Evolutionary conservation across 2,329 filamentous ascomycete species (phyloP), one percentile per base, ranked within the genome.

Genomic region (Nemania sp.): DNA sequence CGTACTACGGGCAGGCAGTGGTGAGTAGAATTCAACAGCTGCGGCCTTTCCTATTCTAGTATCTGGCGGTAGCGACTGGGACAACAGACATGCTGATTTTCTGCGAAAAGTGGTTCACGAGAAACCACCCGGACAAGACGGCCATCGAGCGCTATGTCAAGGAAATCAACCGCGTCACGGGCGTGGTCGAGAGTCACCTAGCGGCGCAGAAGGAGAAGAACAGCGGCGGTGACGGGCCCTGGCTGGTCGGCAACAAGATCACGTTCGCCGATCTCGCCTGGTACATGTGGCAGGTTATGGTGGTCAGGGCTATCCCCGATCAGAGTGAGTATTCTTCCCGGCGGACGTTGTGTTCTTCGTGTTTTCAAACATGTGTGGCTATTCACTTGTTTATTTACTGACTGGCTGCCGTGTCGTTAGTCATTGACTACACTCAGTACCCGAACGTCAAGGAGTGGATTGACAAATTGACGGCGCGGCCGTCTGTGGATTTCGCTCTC

Each of bases 1-100:
- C 76, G 0, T 79, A 79, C 61, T 79, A 71, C 53, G 78, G 77
- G 12, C 77, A 79, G 61, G 66, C 65, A 0, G 67, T 64, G 23
- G 57, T 60, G 36, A 52, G 57, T 58, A 3, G 6, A 12, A 3
- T 6, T 12, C 6, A 9, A 20, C 14, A 11, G 2, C 3, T 19
- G 2, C 20, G n/a, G 3, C 20, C 11, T n/a, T 22, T 34, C 14
- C 31, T 15, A 11, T 34, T 6, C 31, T 34, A 6, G 14, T 34
- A 3, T 20, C 8, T 37, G 11, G 3, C 22, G 14, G 3, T n/a
- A 5, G 11, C 9, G 15, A 2, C 14, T 12, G 9, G 19, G n/a
- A 14, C 22, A 2, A n/a, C 8, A 15, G 1, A 11, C 2, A 2
- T 5, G n/a, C 41, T 43, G 14, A 37, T 34, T 33, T 33, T 15